Evolutionary conservation across 1,139 yeast genomes (phyloP).

Genomic region (Lodderomyces oxycetoniae): DNA sequence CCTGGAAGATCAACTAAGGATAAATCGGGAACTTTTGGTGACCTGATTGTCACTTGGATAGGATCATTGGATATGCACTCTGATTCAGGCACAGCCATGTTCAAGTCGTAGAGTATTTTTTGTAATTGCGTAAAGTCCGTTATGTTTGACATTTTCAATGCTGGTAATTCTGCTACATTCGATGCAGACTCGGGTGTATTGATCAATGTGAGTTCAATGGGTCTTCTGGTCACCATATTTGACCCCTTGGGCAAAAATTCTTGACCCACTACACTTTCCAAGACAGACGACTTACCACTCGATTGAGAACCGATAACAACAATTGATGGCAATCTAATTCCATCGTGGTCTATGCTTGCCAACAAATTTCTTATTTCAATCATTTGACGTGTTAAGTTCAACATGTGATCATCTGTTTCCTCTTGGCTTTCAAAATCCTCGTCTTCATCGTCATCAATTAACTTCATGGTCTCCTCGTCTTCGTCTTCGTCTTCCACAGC

Average conservation of each 20-base stretch:
- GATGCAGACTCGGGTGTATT: conserved; percentile 81
- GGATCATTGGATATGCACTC: conserved; percentile 91
- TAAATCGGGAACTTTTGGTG: conserved; percentile 90
- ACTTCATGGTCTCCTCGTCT: conserved; percentile 30
- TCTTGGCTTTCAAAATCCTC: conserved; percentile 43
- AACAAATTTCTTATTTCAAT: conserved; percentile 85
- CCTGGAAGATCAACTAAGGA: conserved; percentile 96
- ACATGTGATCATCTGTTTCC: conserved; percentile 68
- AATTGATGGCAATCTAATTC: conserved; percentile 82
- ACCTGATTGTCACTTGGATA: conserved; percentile 81
- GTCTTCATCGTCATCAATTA: conserved; percentile 31
- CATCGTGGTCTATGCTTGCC: conserved; percentile 72
- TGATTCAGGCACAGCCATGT: conserved; percentile 82
- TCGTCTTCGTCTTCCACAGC: conserved; percentile 15
- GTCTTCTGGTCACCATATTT: conserved; percentile 94
- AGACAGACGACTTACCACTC: conserved; percentile 91
- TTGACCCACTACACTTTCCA: conserved; percentile 91
- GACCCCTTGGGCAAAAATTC: conserved; percentile 92
- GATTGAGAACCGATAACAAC: conserved; percentile 98
- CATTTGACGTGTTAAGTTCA: conserved; percentile 89
- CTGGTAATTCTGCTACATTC: conserved; percentile 92
- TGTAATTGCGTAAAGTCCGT: conserved; percentile 89
- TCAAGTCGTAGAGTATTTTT: conserved; percentile 75
- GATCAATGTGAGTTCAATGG: conserved; percentile 86
- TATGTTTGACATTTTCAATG: conserved; percentile 71